Evolutionary conservation across 2,329 filamentous ascomycete species (phyloP), one percentile per base, ranked within the genome.

Genomic region (Fusarium ambrosium): DNA sequence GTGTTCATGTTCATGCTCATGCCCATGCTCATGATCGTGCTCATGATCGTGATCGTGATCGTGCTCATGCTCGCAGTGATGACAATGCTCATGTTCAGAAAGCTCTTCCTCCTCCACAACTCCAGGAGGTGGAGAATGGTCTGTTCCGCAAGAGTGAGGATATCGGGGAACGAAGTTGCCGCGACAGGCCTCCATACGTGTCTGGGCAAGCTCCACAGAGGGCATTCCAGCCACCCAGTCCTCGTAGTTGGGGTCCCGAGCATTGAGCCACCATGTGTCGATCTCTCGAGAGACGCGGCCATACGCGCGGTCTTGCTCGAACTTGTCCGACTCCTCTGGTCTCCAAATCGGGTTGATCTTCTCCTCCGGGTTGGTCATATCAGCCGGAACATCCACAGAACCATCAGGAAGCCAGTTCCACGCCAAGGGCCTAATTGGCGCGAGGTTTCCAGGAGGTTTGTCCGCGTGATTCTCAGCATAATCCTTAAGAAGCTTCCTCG

Each of bases 201-300:
- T 85, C 72, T 89, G 87, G 1, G 90, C 90, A 73, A 89, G 88
- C 68, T 91, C 89, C 20, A 91, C 87, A 3, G 89, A 87, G 4
- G 89, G 90, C 88, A 92, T 91, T 2, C 84, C 84, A 0, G 89
- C 85, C 34, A 87, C 86, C 87, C 89, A 91, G 24, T 88, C 87
- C 45, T 89, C 88, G 69, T 88, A 88, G 76, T 92, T 92, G 3
- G 88, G 88, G 70, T 92, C 89, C 45, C 90, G 86, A 48, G 89
- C 89, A 58, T 86, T 86, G 53, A 89, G 85, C 90, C 91, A 92
- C 91, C 91, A 92, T 3, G 86, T 86, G 78, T 92, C 91, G 61
- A 92, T 88, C 79, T 92, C 91, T 71, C 89, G 85, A 1, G 91
- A 92, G 0, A 92, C 90, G 41, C 89, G 86, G 2, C 89, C 89